phyloP scores from a whole-genome alignment of 1,284 basidiomycete species.

The Heliocybe sulcata region DNA sequence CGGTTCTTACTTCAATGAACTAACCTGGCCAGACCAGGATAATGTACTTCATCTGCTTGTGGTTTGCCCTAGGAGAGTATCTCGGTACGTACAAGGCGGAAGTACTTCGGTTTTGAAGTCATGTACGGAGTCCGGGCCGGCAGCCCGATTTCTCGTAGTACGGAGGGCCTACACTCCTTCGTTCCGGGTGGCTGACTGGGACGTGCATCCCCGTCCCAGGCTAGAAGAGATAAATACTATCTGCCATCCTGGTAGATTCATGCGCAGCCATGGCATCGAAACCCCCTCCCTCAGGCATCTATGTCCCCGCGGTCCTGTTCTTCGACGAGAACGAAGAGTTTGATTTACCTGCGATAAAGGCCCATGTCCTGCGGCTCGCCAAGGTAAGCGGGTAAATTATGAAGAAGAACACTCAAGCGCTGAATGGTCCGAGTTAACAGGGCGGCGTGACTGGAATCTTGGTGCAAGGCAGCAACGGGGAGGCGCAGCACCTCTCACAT shows the following conservation, averaged over 20 bases:
- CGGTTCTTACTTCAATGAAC: no score
- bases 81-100: no score
- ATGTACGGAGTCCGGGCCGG: no score
- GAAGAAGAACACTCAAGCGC: slow-evolving; percentile 6
- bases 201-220: neutral
- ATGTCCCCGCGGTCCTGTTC: slow-evolving; percentile 71
- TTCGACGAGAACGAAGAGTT: slow-evolving; percentile 61
- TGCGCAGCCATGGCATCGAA: slow-evolving; percentile 17
- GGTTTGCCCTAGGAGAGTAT: no score
- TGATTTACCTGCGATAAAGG: slow-evolving; percentile 49
- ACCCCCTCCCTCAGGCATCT: slow-evolving; percentile 56
- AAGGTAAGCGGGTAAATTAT: slow-evolving; percentile 39
- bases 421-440: slow-evolving; percentile 18
- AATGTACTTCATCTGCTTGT: no score
- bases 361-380: slow-evolving; percentile 64
- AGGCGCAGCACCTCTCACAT: slow-evolving; percentile 72
- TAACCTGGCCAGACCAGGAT: no score
- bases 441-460: slow-evolving; percentile 70
- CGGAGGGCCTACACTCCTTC: no score
- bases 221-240: neutral
- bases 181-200: neutral
- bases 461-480: slow-evolving; percentile 73
- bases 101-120: no score
- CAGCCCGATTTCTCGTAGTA: no score
- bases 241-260: neutral